A percentile compares a stretch with the other conserved stretches of the same genome.
Conservation (phyloP, 805 yeast species). For the Blastobotrys robertii region DNA sequence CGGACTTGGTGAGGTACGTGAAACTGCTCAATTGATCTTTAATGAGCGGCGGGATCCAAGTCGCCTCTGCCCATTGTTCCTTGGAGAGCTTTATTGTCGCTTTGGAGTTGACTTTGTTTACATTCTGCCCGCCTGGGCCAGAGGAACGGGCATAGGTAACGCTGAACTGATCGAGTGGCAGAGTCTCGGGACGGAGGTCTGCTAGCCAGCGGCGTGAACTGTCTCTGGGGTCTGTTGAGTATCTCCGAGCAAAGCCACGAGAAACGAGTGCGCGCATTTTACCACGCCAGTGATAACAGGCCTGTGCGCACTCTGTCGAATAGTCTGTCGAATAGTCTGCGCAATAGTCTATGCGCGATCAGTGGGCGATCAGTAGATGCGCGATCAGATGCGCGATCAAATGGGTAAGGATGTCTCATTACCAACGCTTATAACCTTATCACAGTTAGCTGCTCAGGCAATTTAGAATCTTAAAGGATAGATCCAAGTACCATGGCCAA, state of each 20-base stretch:
- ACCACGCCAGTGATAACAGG: too few species aligned
- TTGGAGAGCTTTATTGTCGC: conserved; percentile 47
- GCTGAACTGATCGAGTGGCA: conserved; percentile 40
- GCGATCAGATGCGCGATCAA: too few species aligned
- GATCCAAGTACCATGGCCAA: too few species aligned
- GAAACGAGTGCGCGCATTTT: too few species aligned
- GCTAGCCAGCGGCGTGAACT: conserved; percentile 37
- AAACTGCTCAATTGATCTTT: conserved; percentile 34
- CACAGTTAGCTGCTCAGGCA: too few species aligned
- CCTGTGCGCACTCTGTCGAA: too few species aligned
- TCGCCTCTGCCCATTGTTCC: conserved; percentile 35
- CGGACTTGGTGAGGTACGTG: conserved; percentile 45
- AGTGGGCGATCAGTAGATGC: too few species aligned
- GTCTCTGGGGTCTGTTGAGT: not conserved
- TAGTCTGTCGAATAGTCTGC: too few species aligned
- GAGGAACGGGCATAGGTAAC: conserved; percentile 49
- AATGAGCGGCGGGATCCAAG: conserved; percentile 54
- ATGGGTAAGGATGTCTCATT: too few species aligned
- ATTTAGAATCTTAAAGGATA: too few species aligned
- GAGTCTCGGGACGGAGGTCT: conserved; percentile 20
- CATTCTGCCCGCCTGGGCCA: conserved; percentile 87
- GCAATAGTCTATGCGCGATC: too few species aligned
- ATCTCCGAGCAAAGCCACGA: not conserved
- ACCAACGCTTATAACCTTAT: too few species aligned
- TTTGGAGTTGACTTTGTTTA: conserved; percentile 57